phyloP scores from a whole-genome alignment of 225 moss, liverwort and hornwort species.

The Polytrichum commune region DNA sequence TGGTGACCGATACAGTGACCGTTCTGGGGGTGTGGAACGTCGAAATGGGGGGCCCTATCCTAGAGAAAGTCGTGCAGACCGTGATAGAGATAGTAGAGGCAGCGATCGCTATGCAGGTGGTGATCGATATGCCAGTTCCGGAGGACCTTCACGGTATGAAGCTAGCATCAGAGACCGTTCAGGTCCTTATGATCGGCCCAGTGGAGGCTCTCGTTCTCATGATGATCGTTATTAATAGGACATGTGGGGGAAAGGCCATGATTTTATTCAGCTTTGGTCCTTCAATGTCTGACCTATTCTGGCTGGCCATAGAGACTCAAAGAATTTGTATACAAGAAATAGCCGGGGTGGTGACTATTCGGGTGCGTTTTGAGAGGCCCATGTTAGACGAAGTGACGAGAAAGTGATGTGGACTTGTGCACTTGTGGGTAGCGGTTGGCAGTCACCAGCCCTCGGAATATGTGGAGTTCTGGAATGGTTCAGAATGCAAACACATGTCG shows the following conservation, averaged over 20 bases:
- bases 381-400: slow-evolving; percentile 42
- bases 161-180: slow-evolving; percentile 80
- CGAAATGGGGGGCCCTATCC: slow-evolving; percentile 58
- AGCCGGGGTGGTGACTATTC: slow-evolving; percentile 42
- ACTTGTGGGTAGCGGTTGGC: slow-evolving; percentile 45
- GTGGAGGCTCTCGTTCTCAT: slow-evolving; percentile 82
- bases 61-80: slow-evolving; percentile 52
- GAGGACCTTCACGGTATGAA: slow-evolving; percentile 84
- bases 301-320: slow-evolving; percentile 43
- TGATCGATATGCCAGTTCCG: slow-evolving; percentile 75
- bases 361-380: slow-evolving; percentile 37
- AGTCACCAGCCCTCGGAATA: slow-evolving; percentile 44
- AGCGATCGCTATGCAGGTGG: slow-evolving; percentile 83
- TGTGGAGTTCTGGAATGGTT: slow-evolving; percentile 39
- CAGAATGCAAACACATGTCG: slow-evolving; percentile 29
- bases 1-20: slow-evolving; percentile 57
- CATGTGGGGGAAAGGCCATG: background rate
- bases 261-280: slow-evolving; percentile 12
- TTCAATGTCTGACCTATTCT: slow-evolving; percentile 28
- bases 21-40: slow-evolving; percentile 55
- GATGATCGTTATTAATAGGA: slow-evolving; percentile 83
- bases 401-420: slow-evolving; percentile 33
- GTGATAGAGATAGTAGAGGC: slow-evolving; percentile 58
- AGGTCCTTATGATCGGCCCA: slow-evolving; percentile 90
- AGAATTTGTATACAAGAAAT: slow-evolving; percentile 41